Evolutionary conservation across 495 filamentous ascomycete genomes (phyloP), one percentile per base, ranked within the genome.

Genomic region (Penicillium malachiteum): DNA sequence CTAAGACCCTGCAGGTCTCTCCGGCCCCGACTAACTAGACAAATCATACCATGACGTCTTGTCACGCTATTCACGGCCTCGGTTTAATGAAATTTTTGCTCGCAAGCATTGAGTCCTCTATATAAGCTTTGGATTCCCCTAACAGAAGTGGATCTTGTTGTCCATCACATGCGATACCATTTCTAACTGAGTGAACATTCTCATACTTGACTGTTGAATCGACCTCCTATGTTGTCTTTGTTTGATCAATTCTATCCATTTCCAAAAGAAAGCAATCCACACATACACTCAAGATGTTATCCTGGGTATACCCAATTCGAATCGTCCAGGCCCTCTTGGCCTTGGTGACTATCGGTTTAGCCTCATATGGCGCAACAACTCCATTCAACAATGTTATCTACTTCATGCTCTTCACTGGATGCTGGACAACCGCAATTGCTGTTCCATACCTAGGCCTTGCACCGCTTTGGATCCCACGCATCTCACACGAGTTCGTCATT

Each of bases 351-450:
- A 79, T 92, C 26, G 85, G 84, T 37, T 54, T 90, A 9, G 83
- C 79, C 26, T 80, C 78, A 51, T 90, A 88, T 54, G 67, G 88
- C 21, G 64, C 50, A 71, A 71, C 54, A 59, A 69, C 47, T 57
- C 58, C 65, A 16, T 65, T 63, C 63, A 66, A 63, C 3, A 63
- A 59, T 33, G 52, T 59, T 14, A 57, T 84, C 63, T 80, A 81
- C 69, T 90, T 85, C 74, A 81, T 90, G 71, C 70, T 90, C 66
- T 88, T 89, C 78, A 73, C 73, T 68, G 74, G 82, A 54, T 74
- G 87, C 56, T 89, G 84, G 84, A 84, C 87, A 8, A 69, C 88
- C 39, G 74, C 50, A 18, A 54, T 90, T 50, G 78, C 82, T 0
- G 71, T 91, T 38, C 62, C 71, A 50, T 89, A 88, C 71, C 74